phyloP scores from a whole-genome alignment of 768 basidiomycete genomes.

The Trametopsis cervina region DNA sequence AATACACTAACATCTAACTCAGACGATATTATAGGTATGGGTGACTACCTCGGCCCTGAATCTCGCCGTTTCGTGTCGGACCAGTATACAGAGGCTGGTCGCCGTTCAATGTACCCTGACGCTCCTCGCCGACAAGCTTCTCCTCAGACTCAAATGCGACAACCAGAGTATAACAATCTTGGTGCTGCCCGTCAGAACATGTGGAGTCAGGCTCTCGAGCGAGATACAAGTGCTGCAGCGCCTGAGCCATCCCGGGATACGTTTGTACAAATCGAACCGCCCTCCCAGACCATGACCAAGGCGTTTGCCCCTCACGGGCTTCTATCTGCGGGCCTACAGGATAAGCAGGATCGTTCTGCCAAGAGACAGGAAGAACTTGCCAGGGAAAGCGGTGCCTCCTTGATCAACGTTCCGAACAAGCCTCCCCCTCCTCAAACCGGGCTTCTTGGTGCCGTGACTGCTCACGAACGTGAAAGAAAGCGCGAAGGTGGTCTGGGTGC shows the following conservation, averaged over 20 bases:
- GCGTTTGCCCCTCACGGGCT: slow-evolving; percentile 94
- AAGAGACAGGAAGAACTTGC: slow-evolving; percentile 93
- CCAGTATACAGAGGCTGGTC: slow-evolving; percentile 39
- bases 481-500: slow-evolving; percentile 95
- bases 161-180: slow-evolving; percentile 49
- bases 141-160: slow-evolving; percentile 27
- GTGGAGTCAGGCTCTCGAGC: slow-evolving; percentile 88
- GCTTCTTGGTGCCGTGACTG: slow-evolving; percentile 91
- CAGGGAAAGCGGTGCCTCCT: slow-evolving; percentile 81
- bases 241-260: slow-evolving; percentile 36
- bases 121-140: slow-evolving; percentile 17
- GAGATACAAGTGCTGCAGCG: slow-evolving; percentile 39
- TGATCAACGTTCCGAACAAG: slow-evolving; percentile 94
- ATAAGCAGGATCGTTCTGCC: slow-evolving; percentile 93
- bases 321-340: slow-evolving; percentile 90
- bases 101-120: slow-evolving; percentile 43
- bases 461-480: slow-evolving; percentile 90
- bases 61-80: slow-evolving; percentile 49
- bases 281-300: slow-evolving; percentile 76
- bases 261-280: slow-evolving; percentile 69
- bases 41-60: slow-evolving; percentile 32
- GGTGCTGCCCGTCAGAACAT: slow-evolving; percentile 60
- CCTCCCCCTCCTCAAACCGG: slow-evolving; percentile 94
- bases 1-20: no score
- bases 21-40: slow-evolving; percentile 29